Evolutionary conservation across 768 basidiomycete species (phyloP), one percentile per base, ranked within the genome.

Genomic region (Podaxis sp.): DNA sequence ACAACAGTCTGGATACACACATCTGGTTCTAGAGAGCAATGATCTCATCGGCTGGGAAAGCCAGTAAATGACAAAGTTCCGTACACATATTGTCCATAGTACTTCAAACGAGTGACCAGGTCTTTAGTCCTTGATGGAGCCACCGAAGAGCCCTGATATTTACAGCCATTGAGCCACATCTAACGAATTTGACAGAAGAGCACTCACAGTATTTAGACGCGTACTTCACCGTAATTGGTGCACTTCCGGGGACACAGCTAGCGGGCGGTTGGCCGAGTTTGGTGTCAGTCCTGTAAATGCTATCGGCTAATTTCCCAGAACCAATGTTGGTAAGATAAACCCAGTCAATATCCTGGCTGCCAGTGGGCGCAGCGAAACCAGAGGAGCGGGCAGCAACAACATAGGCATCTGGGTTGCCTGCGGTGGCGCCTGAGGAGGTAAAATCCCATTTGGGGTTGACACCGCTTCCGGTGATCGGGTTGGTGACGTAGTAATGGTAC

Each of bases 401-500:
- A 59, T 72, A 81, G 5, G 77, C 77, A 47, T 76, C 66, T 1
- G 71, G 58, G 53, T 78, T 71, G 14, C 76, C 77, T 32, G 69
- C 65, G 21, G 70, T 67, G 13, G 66, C 64, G 3, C 72, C 74
- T 16, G 71, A 71, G 14, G 75, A 73, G 32, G 76, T 76, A 69
- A 83, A 83, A 68, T 85, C 84, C 76, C 82, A 81, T 63, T 76
- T 74, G 2, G 85, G 81, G 53, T 74, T 70, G 32, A 74, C 28
- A 16, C 77, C 78, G 1, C 66, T 60, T 14, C 77, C 76, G 4
- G 73, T 71, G 57, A 74, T 64, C n/a, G 80, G 72, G 69, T 80
- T 80, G 5, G 73, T 69, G 47, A 83, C 74, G 64, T 82, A 87
- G 73, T 80, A 85, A 65, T 87, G 83, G 62, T 85, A 77, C 16